phyloP scores from a whole-genome alignment of 1,139 yeast genomes.

The Geotrichum fermentans region DNA sequence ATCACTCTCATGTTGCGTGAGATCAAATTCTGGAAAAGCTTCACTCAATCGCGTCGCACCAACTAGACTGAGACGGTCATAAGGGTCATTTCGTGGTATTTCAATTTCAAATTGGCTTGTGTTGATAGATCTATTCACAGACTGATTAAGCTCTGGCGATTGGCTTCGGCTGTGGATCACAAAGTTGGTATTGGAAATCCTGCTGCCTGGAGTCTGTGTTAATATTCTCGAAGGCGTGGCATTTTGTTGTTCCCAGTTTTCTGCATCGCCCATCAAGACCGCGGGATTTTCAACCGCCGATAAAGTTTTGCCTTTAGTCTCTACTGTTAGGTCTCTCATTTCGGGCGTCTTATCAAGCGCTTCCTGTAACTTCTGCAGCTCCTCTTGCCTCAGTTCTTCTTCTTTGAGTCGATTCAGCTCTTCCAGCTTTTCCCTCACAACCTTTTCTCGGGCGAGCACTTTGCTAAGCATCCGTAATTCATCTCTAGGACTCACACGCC shows the following conservation, averaged over 20 bases:
- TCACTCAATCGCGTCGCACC: slow-evolving; percentile 16
- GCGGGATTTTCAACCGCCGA: background rate
- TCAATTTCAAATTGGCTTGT: slow-evolving; percentile 11
- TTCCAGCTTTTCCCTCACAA: slow-evolving; percentile 3
- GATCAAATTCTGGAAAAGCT: slow-evolving; percentile 18
- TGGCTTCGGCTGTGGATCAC: slow-evolving; percentile 1
- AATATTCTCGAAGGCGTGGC: slow-evolving; percentile 3
- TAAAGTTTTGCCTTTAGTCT: too few relatives aligned
- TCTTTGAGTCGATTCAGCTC: slow-evolving; percentile 4
- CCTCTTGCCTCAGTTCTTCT: background rate
- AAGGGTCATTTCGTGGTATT: slow-evolving; percentile 4
- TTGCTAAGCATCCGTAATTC: slow-evolving; percentile 14
- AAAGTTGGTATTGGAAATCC: background rate
- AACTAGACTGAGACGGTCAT: slow-evolving; percentile 12
- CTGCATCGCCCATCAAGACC: background rate
- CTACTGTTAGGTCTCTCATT: too few relatives aligned
- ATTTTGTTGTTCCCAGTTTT: background rate
- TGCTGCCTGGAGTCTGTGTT: background rate
- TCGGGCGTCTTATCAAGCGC: too few relatives aligned
- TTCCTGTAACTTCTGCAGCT: too few relatives aligned
- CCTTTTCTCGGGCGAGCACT: slow-evolving; percentile 13
- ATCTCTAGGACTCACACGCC: slow-evolving; percentile 14
- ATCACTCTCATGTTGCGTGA: slow-evolving; percentile 12
- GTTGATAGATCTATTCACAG: slow-evolving; percentile 2
- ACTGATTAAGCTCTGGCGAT: background rate